Percentiles rank a stretch among this genome's conserved stretches.
These are phyloP conservation scores for Trichophyton schoenleinii DNA, from an alignment of 2,329 filamentous ascomycete species.

Conservation along the genomic window DNA sequence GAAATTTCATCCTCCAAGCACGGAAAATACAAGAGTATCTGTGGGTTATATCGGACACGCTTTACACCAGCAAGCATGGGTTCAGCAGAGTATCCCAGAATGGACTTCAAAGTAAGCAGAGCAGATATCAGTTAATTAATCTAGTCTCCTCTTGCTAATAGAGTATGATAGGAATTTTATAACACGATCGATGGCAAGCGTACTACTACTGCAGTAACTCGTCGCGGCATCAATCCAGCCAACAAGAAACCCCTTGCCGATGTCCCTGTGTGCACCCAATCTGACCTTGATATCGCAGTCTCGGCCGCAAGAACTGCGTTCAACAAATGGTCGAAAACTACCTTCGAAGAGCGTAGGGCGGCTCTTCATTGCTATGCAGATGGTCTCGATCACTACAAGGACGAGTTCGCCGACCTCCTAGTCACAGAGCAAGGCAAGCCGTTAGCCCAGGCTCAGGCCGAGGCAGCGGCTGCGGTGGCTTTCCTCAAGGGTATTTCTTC, in stretches of 20 bases:
- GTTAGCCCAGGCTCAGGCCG: slow-evolving; percentile 5
- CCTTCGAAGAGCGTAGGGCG: slow-evolving; percentile 33
- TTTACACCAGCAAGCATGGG: background rate
- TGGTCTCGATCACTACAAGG: slow-evolving; percentile 29
- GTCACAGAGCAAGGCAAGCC: slow-evolving; percentile 42
- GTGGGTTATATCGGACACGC: background rate
- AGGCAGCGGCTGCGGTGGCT: background rate
- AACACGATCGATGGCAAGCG: slow-evolving; percentile 36
- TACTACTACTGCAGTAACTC: slow-evolving; percentile 23
- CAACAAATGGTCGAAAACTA: slow-evolving; percentile 35
- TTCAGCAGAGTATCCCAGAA: background rate
- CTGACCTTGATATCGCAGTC: slow-evolving; percentile 37
- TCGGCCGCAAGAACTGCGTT: slow-evolving; percentile 35
- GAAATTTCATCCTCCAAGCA: background rate
- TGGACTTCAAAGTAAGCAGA: background rate
- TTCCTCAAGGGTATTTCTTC: slow-evolving; percentile 4
- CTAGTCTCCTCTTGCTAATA: background rate
- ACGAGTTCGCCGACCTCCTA: slow-evolving; percentile 35
- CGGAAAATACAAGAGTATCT: background rate
- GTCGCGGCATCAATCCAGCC: slow-evolving; percentile 34
- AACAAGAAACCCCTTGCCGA: slow-evolving; percentile 35
- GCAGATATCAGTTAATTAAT: background rate
- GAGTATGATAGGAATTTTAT: slow-evolving; percentile 22
- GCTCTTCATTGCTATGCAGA: slow-evolving; percentile 31
- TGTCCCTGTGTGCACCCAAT: slow-evolving; percentile 31